Base-by-base conservation (phyloP, 805 yeast genomes). In the Lachancea kluyveri region DNA sequence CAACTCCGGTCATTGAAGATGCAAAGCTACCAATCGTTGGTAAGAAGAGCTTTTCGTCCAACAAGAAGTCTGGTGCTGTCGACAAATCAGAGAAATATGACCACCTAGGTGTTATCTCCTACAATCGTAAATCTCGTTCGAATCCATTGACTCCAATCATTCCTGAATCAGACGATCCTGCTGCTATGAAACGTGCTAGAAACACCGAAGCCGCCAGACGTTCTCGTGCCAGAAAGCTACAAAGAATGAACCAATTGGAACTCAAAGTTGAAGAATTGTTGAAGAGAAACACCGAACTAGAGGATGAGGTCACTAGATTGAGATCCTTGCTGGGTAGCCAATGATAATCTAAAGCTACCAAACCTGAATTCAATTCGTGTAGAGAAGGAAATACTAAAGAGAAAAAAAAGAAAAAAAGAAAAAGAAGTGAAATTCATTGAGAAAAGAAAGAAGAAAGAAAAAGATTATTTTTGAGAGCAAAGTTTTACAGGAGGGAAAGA, bases 171-270 rank as follows among this genome's bases (percentile, higher is more conserved):
- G 61, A 56, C 29, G 95, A 87, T 57, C 74, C 79, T n/a, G 72
- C 70, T 36, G 74, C 85, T 27, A 58, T 82, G 49, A 90, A 90
- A 66, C 79, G 97, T 57, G 97, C 97, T 6, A 79, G 90, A 61
- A 90, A 92, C 71, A 90, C 78, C 29, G 95, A 87, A 56, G 96
- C 97, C 45, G 96, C 96, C 6, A 77, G 96, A 60, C 75, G 96
- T 54, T 86, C 95, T 17, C 71, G 96, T 52, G 96, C 96, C 15
- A 77, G 95, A 58, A 86, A 88, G 61, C 77, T 82, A 78, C 83
- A 83, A 57, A 74, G 94, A 59, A 82, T 88, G 85, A 49, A 61
- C 39, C 90, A 84, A 56, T 66, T 88, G 55, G 96, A 88, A 61
- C 74, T 60, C 15, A 77, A 74, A 57, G 92, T 87, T 33, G 85